phyloP scores from a whole-genome alignment of 305 asterid genomes.

The Ajuga reptans region DNA sequence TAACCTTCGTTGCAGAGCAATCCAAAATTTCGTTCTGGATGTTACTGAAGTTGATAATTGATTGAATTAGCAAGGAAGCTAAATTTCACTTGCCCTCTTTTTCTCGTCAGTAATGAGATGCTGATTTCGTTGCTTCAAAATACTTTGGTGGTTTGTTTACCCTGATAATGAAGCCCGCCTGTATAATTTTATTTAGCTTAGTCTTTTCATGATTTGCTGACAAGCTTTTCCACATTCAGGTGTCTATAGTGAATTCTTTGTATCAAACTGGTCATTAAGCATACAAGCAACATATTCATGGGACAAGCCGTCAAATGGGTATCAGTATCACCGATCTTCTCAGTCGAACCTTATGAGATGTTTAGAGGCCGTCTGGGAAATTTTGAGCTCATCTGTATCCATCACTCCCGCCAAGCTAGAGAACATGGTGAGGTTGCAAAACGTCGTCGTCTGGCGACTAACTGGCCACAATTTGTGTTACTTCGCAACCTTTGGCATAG shows the following conservation, averaged over 20 bases:
- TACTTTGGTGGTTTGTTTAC: not conserved
- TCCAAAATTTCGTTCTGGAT: not conserved
- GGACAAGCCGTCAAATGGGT: slow-evolving; percentile 25
- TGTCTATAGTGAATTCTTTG: slow-evolving; percentile 35
- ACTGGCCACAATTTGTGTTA: slow-evolving; percentile 32
- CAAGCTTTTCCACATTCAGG: slow-evolving; percentile 31
- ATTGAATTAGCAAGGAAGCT: not conserved
- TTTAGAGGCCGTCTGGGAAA: slow-evolving; percentile 19
- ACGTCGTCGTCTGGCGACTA: slow-evolving; percentile 30
- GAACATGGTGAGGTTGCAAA: slow-evolving; percentile 21
- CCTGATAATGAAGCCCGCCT: not conserved
- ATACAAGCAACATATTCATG: slow-evolving; percentile 23
- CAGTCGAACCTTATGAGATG: slow-evolving; percentile 20
- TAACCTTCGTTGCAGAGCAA: not conserved
- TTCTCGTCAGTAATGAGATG: slow-evolving; percentile 8
- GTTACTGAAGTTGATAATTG: not conserved
- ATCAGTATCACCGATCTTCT: slow-evolving; percentile 21
- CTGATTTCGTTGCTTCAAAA: slow-evolving; percentile 4
- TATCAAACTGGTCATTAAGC: slow-evolving; percentile 39
- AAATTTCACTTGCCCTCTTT: not conserved
- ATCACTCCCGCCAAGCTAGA: slow-evolving; percentile 28
- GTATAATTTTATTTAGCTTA: not conserved
- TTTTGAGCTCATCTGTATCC: slow-evolving; percentile 32
- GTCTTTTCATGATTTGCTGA: slow-evolving; percentile 1
- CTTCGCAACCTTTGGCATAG: slow-evolving; percentile 26